These are phyloP conservation scores for Babesia bigemina DNA, from an alignment of 169 alveolate genomes.

Conservation along the genomic window DNA sequence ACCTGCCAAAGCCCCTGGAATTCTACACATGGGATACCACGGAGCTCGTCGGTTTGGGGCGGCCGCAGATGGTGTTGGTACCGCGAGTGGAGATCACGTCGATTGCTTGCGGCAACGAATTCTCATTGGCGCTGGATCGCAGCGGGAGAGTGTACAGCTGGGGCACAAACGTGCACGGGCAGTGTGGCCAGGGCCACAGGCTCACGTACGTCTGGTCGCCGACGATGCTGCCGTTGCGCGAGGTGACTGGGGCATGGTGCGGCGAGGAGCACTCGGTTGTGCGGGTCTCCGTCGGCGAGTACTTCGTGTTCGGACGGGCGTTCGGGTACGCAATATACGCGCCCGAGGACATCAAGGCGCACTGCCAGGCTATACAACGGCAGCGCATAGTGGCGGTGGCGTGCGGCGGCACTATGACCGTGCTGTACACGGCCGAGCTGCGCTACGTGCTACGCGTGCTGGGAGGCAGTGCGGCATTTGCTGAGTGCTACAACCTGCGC, in stretches of 20 bases:
- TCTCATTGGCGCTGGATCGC: slow-evolving; percentile 42
- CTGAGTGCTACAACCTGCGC: slow-evolving; percentile 33
- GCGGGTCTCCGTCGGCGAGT: slow-evolving; percentile 29
- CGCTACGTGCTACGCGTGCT: slow-evolving; percentile 41
- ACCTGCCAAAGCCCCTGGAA: slow-evolving; percentile 21
- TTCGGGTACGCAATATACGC: slow-evolving; percentile 35
- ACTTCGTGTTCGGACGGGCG: slow-evolving; percentile 51
- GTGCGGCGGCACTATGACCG: slow-evolving; percentile 47
- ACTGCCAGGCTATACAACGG: slow-evolving; percentile 17
- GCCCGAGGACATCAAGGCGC: slow-evolving; percentile 38
- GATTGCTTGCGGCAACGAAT: slow-evolving; percentile 64
- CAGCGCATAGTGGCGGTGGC: slow-evolving; percentile 42
- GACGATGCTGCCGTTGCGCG: slow-evolving; percentile 17
- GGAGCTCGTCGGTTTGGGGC: not conserved
- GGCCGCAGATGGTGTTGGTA: slow-evolving; percentile 7
- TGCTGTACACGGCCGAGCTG: slow-evolving; percentile 54
- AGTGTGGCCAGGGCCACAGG: slow-evolving; percentile 69
- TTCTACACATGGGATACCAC: slow-evolving; percentile 1
- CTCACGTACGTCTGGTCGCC: slow-evolving; percentile 47
- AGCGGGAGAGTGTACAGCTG: slow-evolving; percentile 55
- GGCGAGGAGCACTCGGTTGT: slow-evolving; percentile 36
- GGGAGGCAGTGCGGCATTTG: slow-evolving; percentile 17
- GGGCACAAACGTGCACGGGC: slow-evolving; percentile 69
- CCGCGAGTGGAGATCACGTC: slow-evolving; percentile 18
- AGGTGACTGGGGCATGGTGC: slow-evolving; percentile 24